Conservation (phyloP, 129 eudicot genomes). For the Ambrosia trifida region DNA sequence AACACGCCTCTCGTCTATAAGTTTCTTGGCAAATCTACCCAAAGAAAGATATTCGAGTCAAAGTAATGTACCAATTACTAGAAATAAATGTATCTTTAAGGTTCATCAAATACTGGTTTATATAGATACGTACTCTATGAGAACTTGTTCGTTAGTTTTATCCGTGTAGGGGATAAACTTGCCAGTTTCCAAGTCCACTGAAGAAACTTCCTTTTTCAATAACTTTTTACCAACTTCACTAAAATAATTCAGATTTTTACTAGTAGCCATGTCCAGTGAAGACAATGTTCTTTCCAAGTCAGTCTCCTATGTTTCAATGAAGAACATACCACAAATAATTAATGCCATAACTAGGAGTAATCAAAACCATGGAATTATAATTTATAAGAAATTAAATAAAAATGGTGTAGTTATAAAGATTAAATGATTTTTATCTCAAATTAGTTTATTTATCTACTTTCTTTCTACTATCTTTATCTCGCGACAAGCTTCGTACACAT, state of each 20-base stretch:
- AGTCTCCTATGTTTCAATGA: conserved; percentile 34
- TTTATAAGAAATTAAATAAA: no score
- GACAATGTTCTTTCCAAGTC: conserved; percentile 16
- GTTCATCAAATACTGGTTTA: not conserved
- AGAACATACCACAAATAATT: not conserved
- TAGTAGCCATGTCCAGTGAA: conserved; percentile 35
- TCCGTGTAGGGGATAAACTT: conserved; percentile 18
- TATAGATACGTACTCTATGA: conserved; percentile 20
- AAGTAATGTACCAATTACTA: not conserved
- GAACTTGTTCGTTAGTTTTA: conserved; percentile 28
- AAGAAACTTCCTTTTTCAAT: conserved; percentile 36
- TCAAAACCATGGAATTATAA: no score
- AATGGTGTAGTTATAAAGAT: no score
- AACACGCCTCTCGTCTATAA: conserved; percentile 21
- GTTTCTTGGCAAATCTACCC: conserved; percentile 28
- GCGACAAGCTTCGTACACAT: no score
- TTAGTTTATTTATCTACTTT: no score
- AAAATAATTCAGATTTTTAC: conserved; percentile 31
- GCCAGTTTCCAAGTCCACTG: conserved; percentile 36
- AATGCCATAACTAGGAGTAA: not conserved
- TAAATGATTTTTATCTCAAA: no score
- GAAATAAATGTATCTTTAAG: not conserved
- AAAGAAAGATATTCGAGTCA: not conserved
- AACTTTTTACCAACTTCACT: conserved; percentile 25
- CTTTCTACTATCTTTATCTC: no score